Base-by-base conservation (phyloP, 2,329 filamentous ascomycete genomes). In the Colletotrichum sp. region DNA sequence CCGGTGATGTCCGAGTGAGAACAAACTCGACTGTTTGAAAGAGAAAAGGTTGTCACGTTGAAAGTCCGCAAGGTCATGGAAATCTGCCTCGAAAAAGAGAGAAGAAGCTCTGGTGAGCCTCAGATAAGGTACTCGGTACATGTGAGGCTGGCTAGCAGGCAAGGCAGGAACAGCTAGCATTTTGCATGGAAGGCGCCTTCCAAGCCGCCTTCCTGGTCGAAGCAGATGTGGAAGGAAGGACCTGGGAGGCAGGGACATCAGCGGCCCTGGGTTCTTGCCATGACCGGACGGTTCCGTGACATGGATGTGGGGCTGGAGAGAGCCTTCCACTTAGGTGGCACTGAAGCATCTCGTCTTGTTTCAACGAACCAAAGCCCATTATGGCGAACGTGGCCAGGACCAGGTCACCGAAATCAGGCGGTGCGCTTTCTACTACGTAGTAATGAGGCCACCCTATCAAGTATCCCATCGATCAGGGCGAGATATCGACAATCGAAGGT, bases 181-280 rank as follows among this genome's bases (percentile, higher is more conserved):
- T 16, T 15, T 38, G 38, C 38, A 52, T 62, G 30, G 62, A 28
- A 66, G 38, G 24, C 15, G 24, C 34, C 6, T 34, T 13, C 32
- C 32, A 34, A 65, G 58, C 28, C 15, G 21, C 38, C 48, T 71
- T 66, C 24, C 61, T 21, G 9, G 58, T 56, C 38, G 30, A 56
- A 43, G 16, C 55, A 61, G 28, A 48, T 4, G 28, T 70, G 56
- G 38, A 61, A 43, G 56, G 65, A 73, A 73, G 56, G 70, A 68
- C 36, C 36, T 56, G 58, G 36, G 36, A 65, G n/a, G 36, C 16
- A 62, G 36, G 24, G 43, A 13, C 61, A 58, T 30, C 16, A 21
- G 43, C 8, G 43, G 15, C 28, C 21, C 9, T 30, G 55, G 55
- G 21, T 28, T 58, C 24, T 58, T 62, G 58, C 62, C 18, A 18